Evolutionary conservation across 352 stramenopile species (phyloP), one percentile per base, ranked within the genome.

Genomic region (Phytophthora capsici): DNA sequence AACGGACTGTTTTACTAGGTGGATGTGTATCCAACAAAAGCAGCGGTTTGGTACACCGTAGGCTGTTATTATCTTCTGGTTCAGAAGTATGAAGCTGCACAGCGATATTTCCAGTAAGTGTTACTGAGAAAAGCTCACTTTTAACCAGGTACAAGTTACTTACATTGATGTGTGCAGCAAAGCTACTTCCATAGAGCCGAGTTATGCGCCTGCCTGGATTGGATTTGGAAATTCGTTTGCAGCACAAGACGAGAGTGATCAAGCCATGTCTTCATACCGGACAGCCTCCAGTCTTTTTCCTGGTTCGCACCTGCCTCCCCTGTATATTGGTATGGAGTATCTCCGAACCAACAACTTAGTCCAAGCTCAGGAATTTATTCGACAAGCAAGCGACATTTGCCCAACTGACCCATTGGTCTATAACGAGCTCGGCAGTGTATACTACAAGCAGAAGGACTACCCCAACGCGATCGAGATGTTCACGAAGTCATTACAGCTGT

Each of bases 281-380:
- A 98, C 96, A 7, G 96, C 97, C 0, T 92, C 94, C 23, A 95
- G 90, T 50, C 78, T 99, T 17, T 97, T 98, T 61, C 92, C 94
- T 9, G 96, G 95, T 8, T 97, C 90, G 43, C 93, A 99, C 57
- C 69, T 98, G 2, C 91, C 95, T 12, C 77, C 97, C 19, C 71
- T 99, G 9, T 99, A 97, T 69, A 99, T 98, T 59, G 97, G 96
- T 37, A 99, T 99, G 91, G 97, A 99, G 65, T 98, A 99, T 63
- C 69, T 98, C 32, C 86, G 97, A 17, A 99, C 96, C 1, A 99
- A 99, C 82, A 98, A 99, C 71, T 71, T 98, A n/a, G 74, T 87
- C 23, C 86, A 99, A 52, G 97, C 97, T 20, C 78, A 96, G 22
- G 91, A 99, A 50, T 99, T 98, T 72, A 84, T 99, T 37, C 80